Percentiles rank a stretch among this genome's conserved stretches.
Evolutionary conservation across 2,329 filamentous ascomycete genomes (phyloP).

Genomic region (Raffaelea arxii): DNA sequence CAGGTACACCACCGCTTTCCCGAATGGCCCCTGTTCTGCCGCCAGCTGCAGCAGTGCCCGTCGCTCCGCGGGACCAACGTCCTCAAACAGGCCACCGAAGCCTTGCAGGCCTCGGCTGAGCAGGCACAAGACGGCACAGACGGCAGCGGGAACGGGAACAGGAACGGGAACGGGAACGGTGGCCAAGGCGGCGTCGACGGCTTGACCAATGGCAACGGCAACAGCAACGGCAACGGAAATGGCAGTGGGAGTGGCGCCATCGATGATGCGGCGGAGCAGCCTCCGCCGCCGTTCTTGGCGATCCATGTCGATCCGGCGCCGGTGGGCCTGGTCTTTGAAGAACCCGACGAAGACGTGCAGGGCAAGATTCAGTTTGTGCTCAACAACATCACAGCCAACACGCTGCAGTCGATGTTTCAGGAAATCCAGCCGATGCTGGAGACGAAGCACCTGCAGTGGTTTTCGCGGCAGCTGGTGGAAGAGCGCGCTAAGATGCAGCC

Average conservation of each 20-base stretch:
- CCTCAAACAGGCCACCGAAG: conserved; percentile 71
- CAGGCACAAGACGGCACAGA: conserved; percentile 27
- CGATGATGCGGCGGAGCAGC: conserved; percentile 41
- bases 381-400: conserved; percentile 91
- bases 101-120: conserved; percentile 59
- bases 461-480: conserved; percentile 88
- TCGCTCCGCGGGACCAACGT: conserved; percentile 78
- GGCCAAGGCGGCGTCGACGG: conserved; percentile 20
- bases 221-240: conserved; percentile 63
- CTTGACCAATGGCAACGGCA: conserved; percentile 30
- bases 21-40: conserved; percentile 95
- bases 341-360: conserved; percentile 75
- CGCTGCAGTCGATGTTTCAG: conserved; percentile 71
- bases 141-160: conserved; percentile 36
- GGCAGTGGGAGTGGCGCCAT: too few relatives aligned
- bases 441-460: conserved; percentile 86
- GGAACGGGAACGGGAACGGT: conserved; percentile 65
- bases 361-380: conserved; percentile 92
- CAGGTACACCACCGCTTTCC: conserved; percentile 74
- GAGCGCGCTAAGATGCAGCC: conserved; percentile 95
- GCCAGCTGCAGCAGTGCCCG: conserved; percentile 71
- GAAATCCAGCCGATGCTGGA: conserved; percentile 74
- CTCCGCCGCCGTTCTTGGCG: conserved; percentile 64
- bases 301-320: conserved; percentile 65
- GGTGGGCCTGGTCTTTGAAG: conserved; percentile 57